These are phyloP conservation scores for Diaporthe amygdali DNA, from an alignment of 2,329 filamentous ascomycete species.

Conservation along the genomic window DNA sequence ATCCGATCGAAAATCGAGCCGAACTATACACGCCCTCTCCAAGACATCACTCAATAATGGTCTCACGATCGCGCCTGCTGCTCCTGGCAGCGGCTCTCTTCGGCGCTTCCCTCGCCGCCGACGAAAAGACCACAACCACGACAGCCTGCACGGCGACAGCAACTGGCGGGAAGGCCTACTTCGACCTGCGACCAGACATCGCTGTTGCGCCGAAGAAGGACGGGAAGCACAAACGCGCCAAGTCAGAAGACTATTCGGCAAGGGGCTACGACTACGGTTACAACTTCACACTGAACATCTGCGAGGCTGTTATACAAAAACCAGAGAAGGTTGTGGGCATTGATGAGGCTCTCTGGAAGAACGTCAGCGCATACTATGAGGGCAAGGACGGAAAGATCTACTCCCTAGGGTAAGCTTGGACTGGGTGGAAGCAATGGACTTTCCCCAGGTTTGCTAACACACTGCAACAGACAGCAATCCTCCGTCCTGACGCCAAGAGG, in stretches of 20 bases:
- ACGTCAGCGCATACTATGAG: conserved; percentile 81
- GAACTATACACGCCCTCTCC: neutral
- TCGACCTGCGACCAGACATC: conserved; percentile 61
- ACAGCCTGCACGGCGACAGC: conserved; percentile 61
- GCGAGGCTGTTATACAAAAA: conserved; percentile 73
- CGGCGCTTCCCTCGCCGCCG: conserved; percentile 22
- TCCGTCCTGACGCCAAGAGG: conserved; percentile 64
- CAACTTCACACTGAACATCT: conserved; percentile 87
- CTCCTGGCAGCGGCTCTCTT: conserved; percentile 22
- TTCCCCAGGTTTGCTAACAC: conserved; percentile 14
- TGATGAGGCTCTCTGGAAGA: conserved; percentile 65
- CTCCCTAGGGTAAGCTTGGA: conserved; percentile 70
- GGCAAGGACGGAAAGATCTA: conserved; percentile 65
- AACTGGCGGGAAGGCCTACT: conserved; percentile 59
- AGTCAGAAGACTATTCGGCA: conserved; percentile 62
- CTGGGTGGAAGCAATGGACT: neutral
- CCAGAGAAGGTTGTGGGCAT: conserved; percentile 69
- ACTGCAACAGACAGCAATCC: conserved; percentile 56
- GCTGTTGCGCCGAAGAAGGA: conserved; percentile 50
- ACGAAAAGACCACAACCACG: conserved; percentile 43
- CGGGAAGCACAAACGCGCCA: conserved; percentile 47
- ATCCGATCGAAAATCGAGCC: neutral
- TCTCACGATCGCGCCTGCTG: conserved; percentile 20
- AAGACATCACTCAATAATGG: neutral
- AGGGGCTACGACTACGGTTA: conserved; percentile 78